A percentile compares a stretch with the other conserved stretches of the same genome.
phyloP scores from a whole-genome alignment of 352 stramenopile genomes.

The Phytophthora sansomeana region DNA sequence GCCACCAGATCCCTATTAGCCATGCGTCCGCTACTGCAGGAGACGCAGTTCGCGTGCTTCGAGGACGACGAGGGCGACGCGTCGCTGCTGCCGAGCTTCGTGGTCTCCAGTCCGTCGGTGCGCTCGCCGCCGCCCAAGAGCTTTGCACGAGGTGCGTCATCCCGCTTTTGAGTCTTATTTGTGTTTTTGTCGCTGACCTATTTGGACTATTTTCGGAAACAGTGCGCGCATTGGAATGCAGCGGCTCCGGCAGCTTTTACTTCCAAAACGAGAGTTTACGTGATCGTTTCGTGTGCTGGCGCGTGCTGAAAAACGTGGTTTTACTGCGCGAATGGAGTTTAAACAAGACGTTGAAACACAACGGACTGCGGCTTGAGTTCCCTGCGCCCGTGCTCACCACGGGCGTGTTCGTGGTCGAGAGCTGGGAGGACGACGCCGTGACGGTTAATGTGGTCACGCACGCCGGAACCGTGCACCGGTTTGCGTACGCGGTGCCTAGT shows the following conservation, averaged over 20 bases:
- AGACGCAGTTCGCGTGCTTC: conserved; percentile 78
- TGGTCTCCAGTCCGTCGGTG: conserved; percentile 41
- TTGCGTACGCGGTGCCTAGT: conserved; percentile 57
- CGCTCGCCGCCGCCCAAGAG: conserved; percentile 60
- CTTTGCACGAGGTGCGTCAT: conserved; percentile 53
- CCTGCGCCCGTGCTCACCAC: conserved; percentile 62
- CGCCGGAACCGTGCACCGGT: conserved; percentile 73
- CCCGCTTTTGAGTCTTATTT: not conserved
- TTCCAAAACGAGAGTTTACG: conserved; percentile 75
- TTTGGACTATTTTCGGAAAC: conserved; percentile 6
- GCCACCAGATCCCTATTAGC: too few relatives aligned
- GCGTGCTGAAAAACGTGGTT: conserved; percentile 77
- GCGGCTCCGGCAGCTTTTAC: conserved; percentile 74
- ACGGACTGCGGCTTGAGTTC: conserved; percentile 67
- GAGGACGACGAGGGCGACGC: conserved; percentile 58
- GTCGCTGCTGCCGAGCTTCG: conserved; percentile 37
- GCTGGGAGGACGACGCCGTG: conserved; percentile 63
- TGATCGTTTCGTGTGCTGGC: conserved; percentile 79
- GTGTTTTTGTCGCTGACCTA: not conserved
- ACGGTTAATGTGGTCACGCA: conserved; percentile 73
- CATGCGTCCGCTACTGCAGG: conserved; percentile 60
- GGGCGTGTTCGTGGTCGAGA: conserved; percentile 68
- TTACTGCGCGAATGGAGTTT: conserved; percentile 81
- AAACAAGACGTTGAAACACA: conserved; percentile 61
- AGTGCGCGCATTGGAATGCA: conserved; percentile 76